Base-by-base conservation (phyloP, 1,284 basidiomycete genomes). In the Porodaedalea pini region DNA sequence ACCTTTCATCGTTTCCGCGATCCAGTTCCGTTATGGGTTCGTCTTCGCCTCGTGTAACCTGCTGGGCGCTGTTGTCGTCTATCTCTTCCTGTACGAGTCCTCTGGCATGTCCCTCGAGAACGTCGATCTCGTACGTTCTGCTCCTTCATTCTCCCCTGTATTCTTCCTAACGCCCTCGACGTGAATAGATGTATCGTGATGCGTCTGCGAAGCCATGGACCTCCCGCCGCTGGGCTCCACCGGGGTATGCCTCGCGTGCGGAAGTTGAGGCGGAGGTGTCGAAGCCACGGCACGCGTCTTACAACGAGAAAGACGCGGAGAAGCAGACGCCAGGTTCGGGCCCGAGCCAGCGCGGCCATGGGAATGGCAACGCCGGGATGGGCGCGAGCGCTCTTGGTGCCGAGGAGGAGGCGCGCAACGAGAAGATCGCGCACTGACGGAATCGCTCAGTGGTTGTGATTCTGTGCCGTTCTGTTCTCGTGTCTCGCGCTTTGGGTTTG, bases 41-140 rank as follows among this genome's bases (percentile, higher is more conserved):
- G 76, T 91, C 47, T 90, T 90, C 59, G 66, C 64, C 60, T 75
- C 74, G 17, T 78, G 82, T 67, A 86, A 86, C 66, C 69, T 86
- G 1, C 66, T 77, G 10, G 85, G 81, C 51, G 83, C 83, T 5
- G 63, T 83, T 47, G 74, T 90, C 61, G 88, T 90, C 4, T 90
- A 77, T 69, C 77, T 90, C 67, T 90, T 90, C 80, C 76, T 92
- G 2, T 91, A 90, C 74, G 89, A 91, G 67, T 83, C 83, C 11
- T 79, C 82, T 5, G 79, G 84, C 63, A 75, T 91, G 52, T 80
- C 82, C 8, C 76, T 91, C 31, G 89, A 91, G 71, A 76, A 73
- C 59, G 85, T 91, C 50, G 84, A 91, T 67, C 73, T 75, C 64
- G 79, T 80, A 61, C 45, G 72, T 64, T 40, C 47, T 48, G 45